Conservation (phyloP, 1,139 yeast genomes). For the Hyphopichia buzzinii region DNA sequence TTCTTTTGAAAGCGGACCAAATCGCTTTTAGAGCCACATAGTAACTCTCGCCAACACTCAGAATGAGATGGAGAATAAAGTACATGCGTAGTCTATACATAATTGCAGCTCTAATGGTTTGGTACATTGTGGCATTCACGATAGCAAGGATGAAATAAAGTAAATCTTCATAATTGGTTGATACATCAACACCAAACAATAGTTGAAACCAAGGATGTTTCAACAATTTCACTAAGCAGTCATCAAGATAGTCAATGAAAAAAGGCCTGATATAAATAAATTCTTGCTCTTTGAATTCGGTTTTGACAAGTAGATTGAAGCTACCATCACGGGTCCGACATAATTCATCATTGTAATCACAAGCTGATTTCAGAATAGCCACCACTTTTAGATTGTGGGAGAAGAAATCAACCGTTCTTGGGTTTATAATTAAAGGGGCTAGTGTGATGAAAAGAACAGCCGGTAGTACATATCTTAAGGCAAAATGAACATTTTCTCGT, state of each 20-base stretch:
- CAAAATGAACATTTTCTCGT: constrained; percentile 7
- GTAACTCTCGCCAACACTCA: neutral
- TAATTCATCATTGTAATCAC: constrained; percentile 14
- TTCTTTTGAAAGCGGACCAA: neutral
- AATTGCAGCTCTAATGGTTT: constrained; percentile 16
- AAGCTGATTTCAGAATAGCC: constrained; percentile 14
- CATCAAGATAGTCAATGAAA: constrained; percentile 14
- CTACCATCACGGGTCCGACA: constrained; percentile 11
- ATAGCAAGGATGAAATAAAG: constrained; percentile 16
- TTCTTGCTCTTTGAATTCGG: constrained; percentile 15
- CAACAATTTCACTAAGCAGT: constrained; percentile 4
- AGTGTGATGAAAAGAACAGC: constrained; percentile 7
- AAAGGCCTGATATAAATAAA: constrained; percentile 17
- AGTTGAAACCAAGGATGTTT: neutral
- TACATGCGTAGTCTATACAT: constrained; percentile 19
- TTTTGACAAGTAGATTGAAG: constrained; percentile 10
- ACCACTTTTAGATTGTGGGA: constrained; percentile 13
- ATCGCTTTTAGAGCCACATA: neutral
- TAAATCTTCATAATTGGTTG: constrained; percentile 8
- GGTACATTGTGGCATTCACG: constrained; percentile 14
- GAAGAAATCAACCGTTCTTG: constrained; percentile 10
- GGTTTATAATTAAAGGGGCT: constrained; percentile 11
- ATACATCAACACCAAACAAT: neutral
- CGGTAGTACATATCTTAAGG: constrained; percentile 8
- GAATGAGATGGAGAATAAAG: constrained; percentile 9